Conservation (phyloP, 768 basidiomycete genomes). For the Kwoniella sp. region DNA sequence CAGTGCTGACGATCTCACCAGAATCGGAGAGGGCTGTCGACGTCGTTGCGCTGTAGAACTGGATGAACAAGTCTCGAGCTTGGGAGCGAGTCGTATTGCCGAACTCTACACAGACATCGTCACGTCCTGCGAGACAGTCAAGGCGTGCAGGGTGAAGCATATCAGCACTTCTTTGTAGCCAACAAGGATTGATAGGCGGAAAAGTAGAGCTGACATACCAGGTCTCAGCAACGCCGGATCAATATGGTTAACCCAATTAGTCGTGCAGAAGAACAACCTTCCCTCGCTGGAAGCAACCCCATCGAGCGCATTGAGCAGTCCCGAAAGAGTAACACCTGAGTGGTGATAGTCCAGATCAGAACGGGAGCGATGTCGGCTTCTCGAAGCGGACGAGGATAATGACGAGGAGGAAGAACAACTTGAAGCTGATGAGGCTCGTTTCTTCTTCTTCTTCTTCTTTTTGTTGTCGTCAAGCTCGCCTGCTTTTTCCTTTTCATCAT, state of each 20-base stretch:
- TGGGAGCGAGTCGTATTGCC: conserved; percentile 72
- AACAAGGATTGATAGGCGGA: no score
- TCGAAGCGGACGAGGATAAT: conserved; percentile 1
- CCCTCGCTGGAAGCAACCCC: conserved; percentile 18
- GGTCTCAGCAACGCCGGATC: conserved; percentile 9
- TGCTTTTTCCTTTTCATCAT: not conserved
- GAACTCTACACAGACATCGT: conserved; percentile 89
- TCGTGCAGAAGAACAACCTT: conserved; percentile 15
- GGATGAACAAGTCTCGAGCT: conserved; percentile 31
- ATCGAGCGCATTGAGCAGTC: conserved; percentile 19
- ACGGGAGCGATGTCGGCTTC: not conserved
- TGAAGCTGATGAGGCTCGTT: not conserved
- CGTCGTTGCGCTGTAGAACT: conserved; percentile 26
- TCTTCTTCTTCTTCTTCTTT: not conserved
- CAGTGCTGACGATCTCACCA: no score
- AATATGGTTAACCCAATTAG: conserved; percentile 14
- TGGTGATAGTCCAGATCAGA: not conserved
- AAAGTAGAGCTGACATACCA: not conserved
- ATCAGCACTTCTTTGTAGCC: no score
- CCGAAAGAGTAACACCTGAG: conserved; percentile 11
- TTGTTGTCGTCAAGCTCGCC: no score
- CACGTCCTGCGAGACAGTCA: conserved; percentile 56
- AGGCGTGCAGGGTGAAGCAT: no score
- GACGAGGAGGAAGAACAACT: not conserved
- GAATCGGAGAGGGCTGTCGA: not conserved